Evolutionary conservation across 192 early-diverging fungal genomes (phyloP), one percentile per base, ranked within the genome.

Genomic region (Dispira parvispora): DNA sequence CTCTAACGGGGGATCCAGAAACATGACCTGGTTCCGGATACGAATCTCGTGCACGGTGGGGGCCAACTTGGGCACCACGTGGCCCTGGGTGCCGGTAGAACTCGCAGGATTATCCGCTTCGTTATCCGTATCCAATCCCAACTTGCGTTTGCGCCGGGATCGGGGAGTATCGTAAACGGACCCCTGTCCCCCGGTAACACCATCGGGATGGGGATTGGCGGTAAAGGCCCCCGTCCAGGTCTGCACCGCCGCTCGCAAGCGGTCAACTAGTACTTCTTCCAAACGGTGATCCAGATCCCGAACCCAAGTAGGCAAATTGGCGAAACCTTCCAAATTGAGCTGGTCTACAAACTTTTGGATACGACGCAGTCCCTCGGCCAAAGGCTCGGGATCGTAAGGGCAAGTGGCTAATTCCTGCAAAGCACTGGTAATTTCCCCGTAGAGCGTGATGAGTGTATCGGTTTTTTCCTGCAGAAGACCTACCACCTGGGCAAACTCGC

Each of bases 381-480:
- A 89, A 20, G 67, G 77, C 2, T 78, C 76, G 13, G 78, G 72
- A n/a, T 80, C 68, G 64, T 86, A 99, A 10, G 81, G 65, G 68
- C 93, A 96, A 16, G 73, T 76, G 47, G 81, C 74, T 45, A 99
- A 78, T 70, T 96, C 92, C 16, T 87, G 87, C n/a, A 96, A 81
- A 20, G 80, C 70, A 21, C 77, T 70, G 42, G 82, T 79, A 46
- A 98, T 91, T 47, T 91, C 85, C 53, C 89, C 90, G 68, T 89
- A 83, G 50, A 90, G 82, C 20, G 75, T 45, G 38, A 98, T 85
- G 46, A 94, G 80, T 1, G 82, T 68, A 64, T 87, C 88, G 13
- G 89, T 89, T 70, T 98, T 98, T 52, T 98, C 94, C 72, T 96
- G 94, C 78, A 94, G 96, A n/a, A 86, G 73, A 18, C 87, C 83